phyloP scores from a whole-genome alignment of 2,329 filamentous ascomycete genomes.

The Penicillium capsulatum region DNA sequence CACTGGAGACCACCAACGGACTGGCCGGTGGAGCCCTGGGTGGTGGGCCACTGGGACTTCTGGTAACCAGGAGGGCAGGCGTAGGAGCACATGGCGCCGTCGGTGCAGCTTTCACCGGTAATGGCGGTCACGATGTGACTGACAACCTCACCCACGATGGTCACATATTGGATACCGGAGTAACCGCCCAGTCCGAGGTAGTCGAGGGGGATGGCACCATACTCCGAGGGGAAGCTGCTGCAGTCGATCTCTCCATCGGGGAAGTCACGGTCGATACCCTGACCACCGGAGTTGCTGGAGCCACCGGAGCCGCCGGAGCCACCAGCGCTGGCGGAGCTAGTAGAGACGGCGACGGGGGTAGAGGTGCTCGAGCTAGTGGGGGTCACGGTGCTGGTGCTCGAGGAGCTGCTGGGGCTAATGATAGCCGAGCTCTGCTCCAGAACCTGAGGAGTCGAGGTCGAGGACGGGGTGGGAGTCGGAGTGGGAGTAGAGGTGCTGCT shows the following conservation, averaged over 20 bases:
- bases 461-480: conserved; percentile 31
- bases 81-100: conserved; percentile 79
- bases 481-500: conserved; percentile 22
- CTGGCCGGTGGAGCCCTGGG: conserved; percentile 74
- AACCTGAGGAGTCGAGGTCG: conserved; percentile 29
- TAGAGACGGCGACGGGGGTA: conserved; percentile 9
- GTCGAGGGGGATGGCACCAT: conserved; percentile 68
- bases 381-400: conserved; percentile 30
- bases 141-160: conserved; percentile 53
- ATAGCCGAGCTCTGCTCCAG: too few species aligned
- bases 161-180: conserved; percentile 70
- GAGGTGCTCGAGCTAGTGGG: conserved; percentile 14
- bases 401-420: conserved; percentile 12
- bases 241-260: conserved; percentile 71
- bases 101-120: conserved; percentile 56
- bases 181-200: conserved; percentile 71
- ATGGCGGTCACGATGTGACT: conserved; percentile 62
- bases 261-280: conserved; percentile 65
- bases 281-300: conserved; percentile 33
- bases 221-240: conserved; percentile 68
- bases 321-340: too few species aligned
- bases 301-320: conserved; percentile 28
- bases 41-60: conserved; percentile 81
- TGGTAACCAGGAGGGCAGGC: conserved; percentile 87
- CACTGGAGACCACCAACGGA: conserved; percentile 87